These are phyloP conservation scores for Daldinia bambusicola DNA, from an alignment of 495 filamentous ascomycete genomes.

Conservation along the genomic window DNA sequence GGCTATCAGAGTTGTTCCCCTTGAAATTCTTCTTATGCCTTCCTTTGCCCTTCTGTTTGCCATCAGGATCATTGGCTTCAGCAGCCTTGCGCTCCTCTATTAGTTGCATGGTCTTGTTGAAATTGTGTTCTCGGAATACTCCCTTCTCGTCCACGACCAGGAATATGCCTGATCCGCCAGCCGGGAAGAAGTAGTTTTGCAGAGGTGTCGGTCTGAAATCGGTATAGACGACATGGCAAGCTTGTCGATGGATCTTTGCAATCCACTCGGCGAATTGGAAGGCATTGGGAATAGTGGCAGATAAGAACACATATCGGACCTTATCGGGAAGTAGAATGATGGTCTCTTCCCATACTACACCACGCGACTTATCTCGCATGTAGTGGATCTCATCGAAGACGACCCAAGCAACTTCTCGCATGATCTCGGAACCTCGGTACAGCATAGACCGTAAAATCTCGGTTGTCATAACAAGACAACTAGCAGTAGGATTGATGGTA, in stretches of 20 bases:
- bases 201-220: constrained; percentile 96
- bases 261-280: constrained; percentile 99
- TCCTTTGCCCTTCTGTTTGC: constrained; percentile 82
- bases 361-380: constrained; percentile 91
- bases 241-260: constrained; percentile 93
- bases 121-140: constrained; percentile 93
- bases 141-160: constrained; percentile 96
- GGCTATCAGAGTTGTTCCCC: constrained; percentile 72
- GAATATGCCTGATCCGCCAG: constrained; percentile 92
- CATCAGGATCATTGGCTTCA: constrained; percentile 79
- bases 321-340: constrained; percentile 98
- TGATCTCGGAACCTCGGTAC: constrained; percentile 97
- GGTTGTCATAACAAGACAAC: constrained; percentile 98
- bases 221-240: constrained; percentile 98
- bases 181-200: constrained; percentile 97
- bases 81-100: constrained; percentile 90
- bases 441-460: constrained; percentile 99
- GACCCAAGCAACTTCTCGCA: constrained; percentile 98
- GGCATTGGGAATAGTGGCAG: constrained; percentile 98
- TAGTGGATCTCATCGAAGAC: constrained; percentile 99
- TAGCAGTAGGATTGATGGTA: constrained; percentile 97
- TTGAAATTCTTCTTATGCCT: constrained; percentile 92
- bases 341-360: constrained; percentile 99
- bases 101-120: constrained; percentile 89
- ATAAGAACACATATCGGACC: constrained; percentile 97